Evolutionary conservation across 768 basidiomycete genomes (phyloP), one percentile per base, ranked within the genome.

Genomic region (Tubosaeta sp.): DNA sequence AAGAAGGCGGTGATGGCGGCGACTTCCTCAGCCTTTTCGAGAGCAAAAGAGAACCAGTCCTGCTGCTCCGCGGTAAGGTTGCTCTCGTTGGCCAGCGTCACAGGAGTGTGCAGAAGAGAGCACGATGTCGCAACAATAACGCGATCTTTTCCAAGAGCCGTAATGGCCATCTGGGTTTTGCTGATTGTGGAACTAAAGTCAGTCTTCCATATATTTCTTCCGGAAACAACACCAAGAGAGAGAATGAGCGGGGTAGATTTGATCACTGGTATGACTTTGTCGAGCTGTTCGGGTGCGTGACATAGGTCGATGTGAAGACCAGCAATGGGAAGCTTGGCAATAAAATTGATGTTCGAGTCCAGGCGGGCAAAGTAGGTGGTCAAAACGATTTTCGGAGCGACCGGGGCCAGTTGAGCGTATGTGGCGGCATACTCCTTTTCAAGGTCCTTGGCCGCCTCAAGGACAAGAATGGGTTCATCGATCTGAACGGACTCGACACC

Each of bases 151-250:
- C 95, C 94, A 63, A 98, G 86, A 37, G 76, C 77, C 48, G 85
- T 83, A 62, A 97, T 76, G 44, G 91, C 94, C 71, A 85, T 88
- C 76, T 95, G 86, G 51, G 82, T 91, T 43, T 82, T 74, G 69
- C 86, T 85, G 74, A 94, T 81, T 52, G 91, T 86, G 49, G 83
- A 84, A 57, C 78, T 76, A 63, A 98, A 86, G 74, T 98, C 95
- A 57, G 84, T 87, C 84, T 98, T 99, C 97, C 97, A 99, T 77
- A 99, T 91, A 81, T 97, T 97, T 69, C 97, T 93, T 50, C 97
- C 97, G 42, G 97, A 98, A 58, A 99, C 90, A 56, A 97, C 71
- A 73, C 97, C 97, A 57, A 98, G 85, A 38, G 97, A 98, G 48
- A 99, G 81, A 58, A 86, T 66, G 57, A 93, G 80, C 65, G 71